Conservation (phyloP, 2,329 filamentous ascomycete species). For the Fusarium domesticum region DNA sequence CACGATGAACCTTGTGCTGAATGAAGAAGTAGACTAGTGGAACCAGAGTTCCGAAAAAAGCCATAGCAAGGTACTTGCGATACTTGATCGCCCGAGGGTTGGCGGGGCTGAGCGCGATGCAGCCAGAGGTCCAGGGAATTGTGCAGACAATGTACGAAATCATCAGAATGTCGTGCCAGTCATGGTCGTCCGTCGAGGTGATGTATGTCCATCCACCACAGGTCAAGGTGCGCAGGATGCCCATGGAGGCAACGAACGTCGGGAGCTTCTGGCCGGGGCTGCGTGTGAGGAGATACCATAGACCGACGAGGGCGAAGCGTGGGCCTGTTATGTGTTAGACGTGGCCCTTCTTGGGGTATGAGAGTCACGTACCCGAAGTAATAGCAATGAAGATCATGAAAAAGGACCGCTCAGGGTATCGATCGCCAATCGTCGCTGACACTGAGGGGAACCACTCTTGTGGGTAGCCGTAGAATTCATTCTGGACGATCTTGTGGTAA, state of each 20-base stretch:
- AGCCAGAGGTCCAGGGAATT: constrained; percentile 91
- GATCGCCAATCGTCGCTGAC: constrained; percentile 93
- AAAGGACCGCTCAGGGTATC: constrained; percentile 92
- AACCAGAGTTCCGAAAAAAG: constrained; percentile 88
- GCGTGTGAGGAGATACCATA: constrained; percentile 89
- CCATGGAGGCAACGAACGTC: constrained; percentile 75
- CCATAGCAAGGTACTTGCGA: constrained; percentile 75
- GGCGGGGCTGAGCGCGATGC: constrained; percentile 79
- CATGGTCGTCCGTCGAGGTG: constrained; percentile 95
- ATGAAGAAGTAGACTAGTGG: constrained; percentile 97
- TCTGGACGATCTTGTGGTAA: constrained; percentile 96
- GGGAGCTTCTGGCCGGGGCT: constrained; percentile 72
- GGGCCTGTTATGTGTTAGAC: constrained; percentile 58
- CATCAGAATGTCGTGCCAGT: constrained; percentile 99
- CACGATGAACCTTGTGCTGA: constrained; percentile 94
- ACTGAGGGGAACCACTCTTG: constrained; percentile 97
- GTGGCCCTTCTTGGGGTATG: neutral
- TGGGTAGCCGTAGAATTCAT: constrained; percentile 92
- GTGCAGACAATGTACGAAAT: constrained; percentile 95
- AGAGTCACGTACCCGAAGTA: constrained; percentile 66
- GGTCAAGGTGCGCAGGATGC: constrained; percentile 83
- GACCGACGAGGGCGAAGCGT: constrained; percentile 81
- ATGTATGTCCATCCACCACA: constrained; percentile 99
- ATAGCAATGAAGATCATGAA: constrained; percentile 98
- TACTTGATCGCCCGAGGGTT: constrained; percentile 83